phyloP scores from a whole-genome alignment of 73 alveolate genomes.

The Paramecium sexaurelia region DNA sequence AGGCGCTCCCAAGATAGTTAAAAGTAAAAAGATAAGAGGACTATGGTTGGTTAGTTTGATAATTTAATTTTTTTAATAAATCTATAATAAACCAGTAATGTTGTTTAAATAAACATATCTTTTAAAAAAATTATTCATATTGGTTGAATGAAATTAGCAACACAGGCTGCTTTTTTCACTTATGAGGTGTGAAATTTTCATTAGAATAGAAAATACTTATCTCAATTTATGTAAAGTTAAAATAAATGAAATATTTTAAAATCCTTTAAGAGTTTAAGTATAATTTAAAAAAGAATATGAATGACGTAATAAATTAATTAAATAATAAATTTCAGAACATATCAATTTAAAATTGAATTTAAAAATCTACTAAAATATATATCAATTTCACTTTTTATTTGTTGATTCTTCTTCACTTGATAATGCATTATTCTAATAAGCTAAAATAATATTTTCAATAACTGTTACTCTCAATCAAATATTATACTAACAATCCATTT shows the following conservation, averaged over 20 bases:
- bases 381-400: background rate
- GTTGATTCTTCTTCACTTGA: slow-evolving; percentile 13
- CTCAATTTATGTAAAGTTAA: background rate
- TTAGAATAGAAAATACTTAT: background rate
- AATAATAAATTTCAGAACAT: background rate
- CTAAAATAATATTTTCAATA: background rate
- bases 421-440: background rate
- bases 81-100: background rate
- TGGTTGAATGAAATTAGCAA: background rate
- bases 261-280: background rate
- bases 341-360: background rate
- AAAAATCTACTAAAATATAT: background rate
- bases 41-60: background rate
- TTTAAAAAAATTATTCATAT: background rate
- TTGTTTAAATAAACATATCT: background rate
- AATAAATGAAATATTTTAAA: background rate
- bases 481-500: background rate
- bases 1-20: background rate
- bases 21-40: background rate
- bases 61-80: background rate
- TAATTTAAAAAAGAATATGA: background rate
- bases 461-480: slow-evolving; percentile 3
- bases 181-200: background rate
- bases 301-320: background rate
- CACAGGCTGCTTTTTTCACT: background rate